phyloP scores from a whole-genome alignment of 768 basidiomycete genomes.

The Sutorius australiensis region DNA sequence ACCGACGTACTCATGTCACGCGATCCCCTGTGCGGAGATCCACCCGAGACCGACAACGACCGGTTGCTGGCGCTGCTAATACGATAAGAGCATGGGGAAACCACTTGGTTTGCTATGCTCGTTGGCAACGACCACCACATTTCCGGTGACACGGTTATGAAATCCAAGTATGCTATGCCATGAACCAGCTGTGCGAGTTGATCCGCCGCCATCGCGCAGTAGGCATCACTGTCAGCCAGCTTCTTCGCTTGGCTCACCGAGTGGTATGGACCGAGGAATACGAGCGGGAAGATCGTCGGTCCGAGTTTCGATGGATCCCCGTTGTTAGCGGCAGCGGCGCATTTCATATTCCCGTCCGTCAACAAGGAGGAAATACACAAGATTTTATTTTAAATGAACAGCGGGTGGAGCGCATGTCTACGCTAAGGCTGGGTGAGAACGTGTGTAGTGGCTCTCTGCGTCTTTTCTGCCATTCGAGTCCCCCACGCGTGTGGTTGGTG shows the following conservation, averaged over 20 bases:
- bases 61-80: conserved; percentile 7
- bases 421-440: conserved; percentile 15
- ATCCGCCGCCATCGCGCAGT: conserved; percentile 22
- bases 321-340: background rate
- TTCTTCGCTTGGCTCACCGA: conserved; percentile 1
- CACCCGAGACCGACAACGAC: background rate
- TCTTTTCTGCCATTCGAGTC: conserved; percentile 32
- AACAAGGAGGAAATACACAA: background rate
- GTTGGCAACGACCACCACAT: background rate
- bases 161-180: background rate
- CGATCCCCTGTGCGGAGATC: background rate
- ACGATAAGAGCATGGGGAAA: background rate
- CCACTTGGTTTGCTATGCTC: background rate
- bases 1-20: background rate
- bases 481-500: conserved; percentile 1
- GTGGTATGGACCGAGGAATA: background rate
- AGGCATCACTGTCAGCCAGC: background rate
- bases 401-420: background rate
- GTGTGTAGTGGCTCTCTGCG: conserved; percentile 19
- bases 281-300: background rate
- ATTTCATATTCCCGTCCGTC: background rate
- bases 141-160: background rate
- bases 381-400: background rate
- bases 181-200: background rate
- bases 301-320: background rate